Percentiles rank a stretch among this genome's conserved stretches.
These are phyloP conservation scores for Anethum foeniculum DNA, from an alignment of 140 eudicot genomes.

Conservation along the genomic window DNA sequence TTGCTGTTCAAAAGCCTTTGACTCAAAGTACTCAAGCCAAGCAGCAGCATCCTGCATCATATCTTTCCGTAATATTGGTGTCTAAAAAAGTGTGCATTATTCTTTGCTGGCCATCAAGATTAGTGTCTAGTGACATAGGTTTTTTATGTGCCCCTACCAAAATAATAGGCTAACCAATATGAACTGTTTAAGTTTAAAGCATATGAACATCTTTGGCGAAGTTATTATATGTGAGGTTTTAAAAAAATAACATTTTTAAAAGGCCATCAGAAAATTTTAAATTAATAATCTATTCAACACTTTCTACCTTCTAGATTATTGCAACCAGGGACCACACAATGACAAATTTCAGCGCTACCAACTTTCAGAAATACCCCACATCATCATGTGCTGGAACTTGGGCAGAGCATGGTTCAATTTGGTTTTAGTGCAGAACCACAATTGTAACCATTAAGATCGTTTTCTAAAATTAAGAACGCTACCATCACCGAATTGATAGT, in stretches of 20 bases:
- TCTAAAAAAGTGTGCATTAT: neutral
- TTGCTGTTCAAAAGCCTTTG: constrained; percentile 99
- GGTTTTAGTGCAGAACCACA: neutral
- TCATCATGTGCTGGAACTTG: neutral
- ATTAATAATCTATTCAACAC: neutral
- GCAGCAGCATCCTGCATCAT: constrained; percentile 98
- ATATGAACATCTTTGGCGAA: neutral
- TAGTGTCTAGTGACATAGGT: neutral
- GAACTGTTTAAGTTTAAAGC: neutral
- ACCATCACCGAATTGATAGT: neutral
- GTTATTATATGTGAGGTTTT: neutral
- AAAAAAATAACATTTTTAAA: neutral
- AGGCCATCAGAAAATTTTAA: neutral
- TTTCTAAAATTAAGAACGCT: neutral
- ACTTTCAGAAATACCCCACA: constrained; percentile 4
- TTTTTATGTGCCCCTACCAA: neutral
- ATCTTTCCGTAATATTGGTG: neutral
- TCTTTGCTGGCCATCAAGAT: neutral
- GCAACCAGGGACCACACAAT: neutral
- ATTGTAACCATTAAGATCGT: neutral
- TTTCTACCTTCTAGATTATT: neutral
- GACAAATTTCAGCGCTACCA: neutral
- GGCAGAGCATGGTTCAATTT: neutral
- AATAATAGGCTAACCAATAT: neutral
- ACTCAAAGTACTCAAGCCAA: constrained; percentile 98